These are phyloP conservation scores for Globisporangium spiculum DNA, from an alignment of 352 stramenopile genomes.

Conservation along the genomic window DNA sequence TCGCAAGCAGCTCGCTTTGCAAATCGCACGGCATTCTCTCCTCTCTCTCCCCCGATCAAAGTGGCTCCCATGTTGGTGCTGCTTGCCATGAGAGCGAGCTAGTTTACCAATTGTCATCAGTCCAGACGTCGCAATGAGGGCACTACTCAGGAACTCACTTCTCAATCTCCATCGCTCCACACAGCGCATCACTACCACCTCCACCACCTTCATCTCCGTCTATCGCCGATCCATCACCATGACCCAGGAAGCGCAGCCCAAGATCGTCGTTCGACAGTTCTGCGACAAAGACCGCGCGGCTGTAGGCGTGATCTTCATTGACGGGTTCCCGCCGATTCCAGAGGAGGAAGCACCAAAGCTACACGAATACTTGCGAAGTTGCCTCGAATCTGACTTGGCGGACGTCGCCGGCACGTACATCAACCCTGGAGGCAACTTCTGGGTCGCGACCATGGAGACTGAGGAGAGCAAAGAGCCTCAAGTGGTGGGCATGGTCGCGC, in stretches of 20 bases:
- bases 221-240: not conserved
- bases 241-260: not conserved
- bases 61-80: not conserved
- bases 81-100: not conserved
- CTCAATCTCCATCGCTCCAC: not conserved
- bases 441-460: slow-evolving; percentile 27
- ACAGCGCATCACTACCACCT: not conserved
- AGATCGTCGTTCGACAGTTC: slow-evolving; percentile 19
- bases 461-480: slow-evolving; percentile 3
- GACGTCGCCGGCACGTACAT: slow-evolving; percentile 13
- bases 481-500: slow-evolving; percentile 38
- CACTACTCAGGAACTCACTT: not conserved
- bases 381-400: slow-evolving; percentile 9
- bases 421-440: slow-evolving; percentile 35
- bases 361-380: slow-evolving; percentile 3
- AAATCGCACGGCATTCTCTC: not conserved
- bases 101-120: not conserved
- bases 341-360: not conserved
- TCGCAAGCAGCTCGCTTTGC: not conserved
- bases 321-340: slow-evolving; percentile 12
- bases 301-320: slow-evolving; percentile 11
- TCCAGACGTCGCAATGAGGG: not conserved
- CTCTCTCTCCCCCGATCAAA: not conserved
- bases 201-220: not conserved
- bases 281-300: not conserved